Base-by-base conservation (phyloP, 225 moss, liverwort and hornwort genomes). In the Thuidium tamariscinum region DNA sequence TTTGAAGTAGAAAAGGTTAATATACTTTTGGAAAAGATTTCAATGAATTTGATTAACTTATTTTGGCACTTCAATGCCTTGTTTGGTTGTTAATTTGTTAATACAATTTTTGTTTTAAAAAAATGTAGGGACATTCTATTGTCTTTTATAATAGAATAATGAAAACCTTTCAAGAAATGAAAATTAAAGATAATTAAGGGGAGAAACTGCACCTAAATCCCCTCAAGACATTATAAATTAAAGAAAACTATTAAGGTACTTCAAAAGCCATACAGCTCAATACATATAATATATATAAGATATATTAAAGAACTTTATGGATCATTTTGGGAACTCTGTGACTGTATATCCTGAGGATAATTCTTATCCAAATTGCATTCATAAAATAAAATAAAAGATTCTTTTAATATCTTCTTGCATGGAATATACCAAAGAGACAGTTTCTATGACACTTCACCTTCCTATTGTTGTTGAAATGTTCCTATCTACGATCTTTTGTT, bases 61-160 rank as follows among this genome's bases (percentile, higher is more conserved):
- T 49, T 7, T 48, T 73, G 2, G 11, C 13, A 8, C 34, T 51
- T 34, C 74, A 51, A 13, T 34, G 5, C 12, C 3, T 74, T 51
- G 1, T 21, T 1, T 51, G 0, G 2, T 51, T 21, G 5, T 51
- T 34, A 1, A 21, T 21, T 51, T 3, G 22, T 18, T 74, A 4
- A 8, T 34, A 51, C n/a, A n/a, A n/a, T n/a, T 34, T 1, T 2
- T 34, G 19, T 34, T 34, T 34, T 8, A 13, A 20, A 13, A 1
- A 74, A 51, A 48, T 74, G 3, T 8, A 22, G 0, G 3, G 51
- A 21, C 4, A 13, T 34, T 34, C 8, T 0, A 34, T 34, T 5
- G 1, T 51, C 3, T 34, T 21, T 13, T 51, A 22, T 34, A 0
- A 2, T 34, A 0, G 3, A 51, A 22, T 0, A 51, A 51, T n/a